Base-by-base conservation (phyloP, 139 green algal genomes). In the Chlorella sp. region DNA sequence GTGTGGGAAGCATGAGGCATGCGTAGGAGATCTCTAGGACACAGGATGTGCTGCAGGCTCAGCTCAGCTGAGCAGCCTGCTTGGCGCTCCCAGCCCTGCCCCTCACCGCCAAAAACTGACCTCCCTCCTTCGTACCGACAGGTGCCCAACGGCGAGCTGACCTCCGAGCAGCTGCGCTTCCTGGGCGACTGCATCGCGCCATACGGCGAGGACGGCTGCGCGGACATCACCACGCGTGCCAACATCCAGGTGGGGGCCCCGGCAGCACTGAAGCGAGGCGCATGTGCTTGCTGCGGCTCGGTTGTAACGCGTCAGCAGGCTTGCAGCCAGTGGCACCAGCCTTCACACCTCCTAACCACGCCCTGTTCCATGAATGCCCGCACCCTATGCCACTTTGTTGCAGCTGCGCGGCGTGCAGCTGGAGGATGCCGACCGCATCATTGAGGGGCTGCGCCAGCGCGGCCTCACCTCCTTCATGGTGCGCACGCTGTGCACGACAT, bases 221-320 rank as follows among this genome's bases (percentile, higher is more conserved):
- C 83, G 1, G 97, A 99, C 92, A 98, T 99, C 92, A 99, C 97
- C 62, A 99, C 97, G 1, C 92, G 97, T 28, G 95, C 97, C 80
- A 98, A 98, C 91, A 94, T 98, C 63, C 96, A 99, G 93, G 80
- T 68, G 25, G 44, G 44, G 44, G 44, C 44, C 7, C 44, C 6
- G 44, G 44, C 44, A 51, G 7, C 6, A 9, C 6, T 51, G 6
- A 51, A 51, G 28, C 65, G 64, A 7, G 28, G 28, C 39, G 28
- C 25, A n/a, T n/a, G n/a, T n/a, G n/a, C n/a, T n/a, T n/a, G n/a
- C n/a, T n/a, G n/a, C n/a, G n/a, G n/a, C n/a, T n/a, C n/a, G n/a
- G n/a, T n/a, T n/a, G n/a, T n/a, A n/a, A n/a, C n/a, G n/a, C n/a
- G n/a, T n/a, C n/a, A n/a, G n/a, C n/a, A n/a, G n/a, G n/a, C n/a